Base-by-base conservation (phyloP, 1,284 basidiomycete species). In the Austroboletus sp. region DNA sequence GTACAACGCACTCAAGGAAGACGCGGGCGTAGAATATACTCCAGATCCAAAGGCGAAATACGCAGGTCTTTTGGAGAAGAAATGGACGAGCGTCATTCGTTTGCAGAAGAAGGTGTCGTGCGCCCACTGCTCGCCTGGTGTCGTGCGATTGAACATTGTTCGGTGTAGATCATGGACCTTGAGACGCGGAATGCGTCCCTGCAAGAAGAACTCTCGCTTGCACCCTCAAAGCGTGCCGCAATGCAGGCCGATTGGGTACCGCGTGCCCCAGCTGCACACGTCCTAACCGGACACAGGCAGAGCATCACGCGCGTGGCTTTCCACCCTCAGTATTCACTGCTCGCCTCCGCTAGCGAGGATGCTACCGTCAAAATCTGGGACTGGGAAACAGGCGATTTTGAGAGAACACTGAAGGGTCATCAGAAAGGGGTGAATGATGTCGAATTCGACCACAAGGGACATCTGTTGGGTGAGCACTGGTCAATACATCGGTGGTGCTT, bases 371-470 rank as follows among this genome's bases (percentile, higher is more conserved):
- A 94, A 70, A 80, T 95, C 42, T 94, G 91, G 90, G 91, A 95
- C 62, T 95, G 91, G 90, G 91, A 95, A 63, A 87, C 87, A 31
- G 91, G 91, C 21, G 91, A 94, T 54, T 87, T 93, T 58, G 92
- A 95, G 65, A 70, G 88, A 49, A 94, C 92, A 7, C 69, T 95
- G 49, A 95, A 94, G 67, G 89, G 91, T 0, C 91, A 95, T 69
- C 94, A 91, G 30, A 90, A 89, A 62, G 79, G 85, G 15, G 85
- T 95, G 15, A 81, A 81, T 62, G 89, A 93, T 65, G 80, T 90
- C 40, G 88, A 92, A 60, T 95, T 88, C 63, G 90, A 94, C 64
- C 76, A 79, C 51, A 89, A 86, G 66, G 91, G 91, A 19, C 80
- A 80, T 54, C 67, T 85, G 25, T 70, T 94, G 55, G 89, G 89